phyloP scores from a whole-genome alignment of 306 rosid species.

The Fagus crenata region DNA sequence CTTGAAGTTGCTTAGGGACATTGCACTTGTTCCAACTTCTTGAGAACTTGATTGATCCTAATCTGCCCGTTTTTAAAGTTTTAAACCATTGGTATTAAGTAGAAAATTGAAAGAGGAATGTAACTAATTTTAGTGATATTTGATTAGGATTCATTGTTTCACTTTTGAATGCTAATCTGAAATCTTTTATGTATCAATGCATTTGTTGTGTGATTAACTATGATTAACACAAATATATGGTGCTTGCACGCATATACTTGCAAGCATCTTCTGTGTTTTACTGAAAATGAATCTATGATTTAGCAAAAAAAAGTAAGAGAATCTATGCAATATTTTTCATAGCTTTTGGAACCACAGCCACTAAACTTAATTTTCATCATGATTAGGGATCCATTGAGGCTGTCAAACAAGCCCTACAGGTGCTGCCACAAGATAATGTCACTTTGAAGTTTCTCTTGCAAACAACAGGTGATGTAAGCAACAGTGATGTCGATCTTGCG shows the following conservation, averaged over 20 bases:
- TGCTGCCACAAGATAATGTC: constrained; percentile 88
- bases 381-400: constrained; percentile 94
- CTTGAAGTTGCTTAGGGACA: background rate
- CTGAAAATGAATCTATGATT: constrained; percentile 5
- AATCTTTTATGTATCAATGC: constrained; percentile 2
- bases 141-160: background rate
- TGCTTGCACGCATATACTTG: background rate
- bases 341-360: constrained; percentile 16
- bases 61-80: background rate
- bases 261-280: constrained; percentile 18
- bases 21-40: background rate
- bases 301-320: background rate
- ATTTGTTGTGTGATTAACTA: constrained; percentile 13
- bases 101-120: background rate
- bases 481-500: constrained; percentile 96
- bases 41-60: background rate
- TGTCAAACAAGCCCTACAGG: constrained; percentile 86
- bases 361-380: constrained; percentile 25
- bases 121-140: background rate
- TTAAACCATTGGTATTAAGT: background rate
- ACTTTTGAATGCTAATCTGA: background rate
- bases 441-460: constrained; percentile 87
- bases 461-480: constrained; percentile 85
- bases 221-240: background rate
- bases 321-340: constrained; percentile 16